Percentiles rank a stretch among this genome's conserved stretches.
phyloP scores from a whole-genome alignment of 768 basidiomycete genomes.

The Lentinula guzmanii region DNA sequence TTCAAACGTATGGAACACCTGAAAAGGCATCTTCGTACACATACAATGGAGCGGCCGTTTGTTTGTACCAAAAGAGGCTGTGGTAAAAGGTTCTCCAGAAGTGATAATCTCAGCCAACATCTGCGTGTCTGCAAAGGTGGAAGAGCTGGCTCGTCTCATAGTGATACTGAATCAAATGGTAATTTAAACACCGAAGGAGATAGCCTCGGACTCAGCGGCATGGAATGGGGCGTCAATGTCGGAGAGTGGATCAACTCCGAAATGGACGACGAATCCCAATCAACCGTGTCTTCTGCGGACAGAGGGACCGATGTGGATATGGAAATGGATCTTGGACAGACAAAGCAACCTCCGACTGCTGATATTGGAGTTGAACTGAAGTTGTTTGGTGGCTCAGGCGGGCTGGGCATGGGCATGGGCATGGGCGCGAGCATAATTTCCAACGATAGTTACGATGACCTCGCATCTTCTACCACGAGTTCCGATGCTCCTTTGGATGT shows the following conservation, averaged over 20 bases:
- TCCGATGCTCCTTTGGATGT: constrained; percentile 25
- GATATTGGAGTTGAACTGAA: constrained; percentile 16
- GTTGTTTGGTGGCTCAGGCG: constrained; percentile 20
- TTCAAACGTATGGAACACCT: constrained; percentile 94
- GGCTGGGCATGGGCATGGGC: constrained; percentile 21
- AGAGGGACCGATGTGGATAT: background rate
- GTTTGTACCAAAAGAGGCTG: constrained; percentile 56
- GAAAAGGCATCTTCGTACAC: constrained; percentile 81
- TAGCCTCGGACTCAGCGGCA: background rate
- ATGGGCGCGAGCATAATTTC: constrained; percentile 8
- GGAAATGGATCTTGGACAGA: background rate
- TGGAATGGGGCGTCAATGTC: constrained; percentile 5
- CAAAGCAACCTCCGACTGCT: background rate
- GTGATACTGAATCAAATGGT: constrained; percentile 12
- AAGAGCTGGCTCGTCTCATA: constrained; percentile 21
- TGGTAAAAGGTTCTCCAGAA: constrained; percentile 78
- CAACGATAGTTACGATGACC: background rate
- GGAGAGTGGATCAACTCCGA: constrained; percentile 14
- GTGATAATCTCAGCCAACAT: constrained; percentile 88
- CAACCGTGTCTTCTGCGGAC: constrained; percentile 22
- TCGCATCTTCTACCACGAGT: background rate
- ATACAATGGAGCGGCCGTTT: constrained; percentile 86
- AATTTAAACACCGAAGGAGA: background rate
- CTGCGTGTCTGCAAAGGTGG: constrained; percentile 62
- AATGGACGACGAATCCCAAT: constrained; percentile 25